Conservation (phyloP, 495 filamentous ascomycete genomes). For the Aspergillus bridgeri region DNA sequence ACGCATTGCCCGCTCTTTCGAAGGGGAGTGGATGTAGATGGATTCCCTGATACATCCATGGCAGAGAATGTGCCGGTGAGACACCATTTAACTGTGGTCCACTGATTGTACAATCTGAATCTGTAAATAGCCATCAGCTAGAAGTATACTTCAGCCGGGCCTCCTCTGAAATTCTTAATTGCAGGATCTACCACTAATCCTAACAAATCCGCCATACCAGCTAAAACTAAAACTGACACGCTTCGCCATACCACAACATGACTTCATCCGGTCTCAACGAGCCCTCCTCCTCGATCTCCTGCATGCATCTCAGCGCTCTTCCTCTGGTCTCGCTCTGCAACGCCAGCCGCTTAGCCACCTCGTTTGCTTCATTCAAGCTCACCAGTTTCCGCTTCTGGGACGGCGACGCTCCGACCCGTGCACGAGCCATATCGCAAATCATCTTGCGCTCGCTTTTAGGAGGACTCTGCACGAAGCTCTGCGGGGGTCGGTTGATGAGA, state of each 20-base stretch:
- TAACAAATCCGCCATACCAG: background rate
- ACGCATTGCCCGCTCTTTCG: conserved; percentile 60
- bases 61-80: conserved; percentile 57
- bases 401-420: background rate
- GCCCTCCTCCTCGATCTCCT: background rate
- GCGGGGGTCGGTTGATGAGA: conserved; percentile 1
- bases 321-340: conserved; percentile 16
- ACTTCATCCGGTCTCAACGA: background rate
- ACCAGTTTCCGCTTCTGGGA: conserved; percentile 57
- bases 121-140: background rate
- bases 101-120: background rate
- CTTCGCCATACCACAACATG: conserved; percentile 1
- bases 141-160: conserved; percentile 37
- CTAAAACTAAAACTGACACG: background rate
- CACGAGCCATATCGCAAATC: conserved; percentile 25
- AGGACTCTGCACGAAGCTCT: background rate
- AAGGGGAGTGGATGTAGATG: conserved; percentile 23
- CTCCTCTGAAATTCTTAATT: too few species aligned
- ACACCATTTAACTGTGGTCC: conserved; percentile 45
- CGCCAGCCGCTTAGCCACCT: conserved; percentile 63
- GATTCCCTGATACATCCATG: conserved; percentile 48
- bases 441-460: conserved; percentile 1
- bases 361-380: conserved; percentile 66
- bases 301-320: background rate
- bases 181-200: too few species aligned